These are phyloP conservation scores for Ogataea wickerhamii DNA, from an alignment of 805 yeast genomes.

Conservation along the genomic window DNA sequence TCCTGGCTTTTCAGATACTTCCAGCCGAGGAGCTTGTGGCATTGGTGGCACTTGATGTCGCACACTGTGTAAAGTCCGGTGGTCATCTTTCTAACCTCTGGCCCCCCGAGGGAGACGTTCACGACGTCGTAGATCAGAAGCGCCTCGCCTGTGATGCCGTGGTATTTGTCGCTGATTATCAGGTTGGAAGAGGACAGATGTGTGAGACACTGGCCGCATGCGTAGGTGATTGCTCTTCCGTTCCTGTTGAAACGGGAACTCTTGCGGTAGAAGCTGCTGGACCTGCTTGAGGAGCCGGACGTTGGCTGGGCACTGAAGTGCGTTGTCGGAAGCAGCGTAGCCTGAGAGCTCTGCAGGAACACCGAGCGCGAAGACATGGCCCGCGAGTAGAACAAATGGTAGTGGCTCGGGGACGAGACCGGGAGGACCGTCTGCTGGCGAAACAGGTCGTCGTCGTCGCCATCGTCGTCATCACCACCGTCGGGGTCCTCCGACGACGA, in stretches of 20 bases:
- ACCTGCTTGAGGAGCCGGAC: background rate
- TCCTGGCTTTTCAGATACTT: constrained; percentile 49
- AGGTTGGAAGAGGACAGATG: constrained; percentile 29
- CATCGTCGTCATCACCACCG: constrained; percentile 13
- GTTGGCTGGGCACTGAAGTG: constrained; percentile 1
- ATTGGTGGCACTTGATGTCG: constrained; percentile 54
- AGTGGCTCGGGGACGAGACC: constrained; percentile 4
- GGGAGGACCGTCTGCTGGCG: constrained; percentile 3
- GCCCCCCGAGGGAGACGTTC: constrained; percentile 21
- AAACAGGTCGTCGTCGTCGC: constrained; percentile 11
- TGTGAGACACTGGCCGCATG: constrained; percentile 29
- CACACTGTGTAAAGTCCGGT: constrained; percentile 59
- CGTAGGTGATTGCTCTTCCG: constrained; percentile 26
- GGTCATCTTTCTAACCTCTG: constrained; percentile 41
- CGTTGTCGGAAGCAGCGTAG: constrained; percentile 1
- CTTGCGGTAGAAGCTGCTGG: constrained; percentile 8
- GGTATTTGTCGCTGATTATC: constrained; percentile 38
- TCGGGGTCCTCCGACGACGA: constrained; percentile 11
- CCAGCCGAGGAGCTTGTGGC: constrained; percentile 59
- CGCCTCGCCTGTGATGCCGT: constrained; percentile 58
- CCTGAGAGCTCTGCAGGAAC: constrained; percentile 9
- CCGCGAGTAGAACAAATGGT: constrained; percentile 11
- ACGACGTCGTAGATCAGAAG: constrained; percentile 46
- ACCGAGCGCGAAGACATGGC: constrained; percentile 7
- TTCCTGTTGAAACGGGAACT: constrained; percentile 17